Evolutionary conservation across 2,329 filamentous ascomycete genomes (phyloP).

Genomic region (Fusarium sp.): DNA sequence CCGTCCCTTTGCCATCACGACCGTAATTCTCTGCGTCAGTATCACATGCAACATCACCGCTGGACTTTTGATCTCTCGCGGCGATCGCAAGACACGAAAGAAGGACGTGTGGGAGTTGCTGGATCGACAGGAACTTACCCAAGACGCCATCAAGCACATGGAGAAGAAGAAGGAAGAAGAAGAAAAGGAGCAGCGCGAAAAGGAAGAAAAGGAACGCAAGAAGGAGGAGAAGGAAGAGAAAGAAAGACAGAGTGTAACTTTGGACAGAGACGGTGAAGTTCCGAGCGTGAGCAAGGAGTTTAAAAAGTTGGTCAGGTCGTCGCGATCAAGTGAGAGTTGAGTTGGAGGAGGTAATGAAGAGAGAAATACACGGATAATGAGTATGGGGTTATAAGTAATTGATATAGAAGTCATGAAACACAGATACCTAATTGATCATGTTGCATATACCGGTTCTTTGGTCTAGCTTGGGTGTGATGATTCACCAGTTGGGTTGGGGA

Average conservation of each 20-base stretch:
- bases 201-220: not conserved
- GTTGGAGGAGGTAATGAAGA: slow-evolving; percentile 1
- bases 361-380: slow-evolving; percentile 22
- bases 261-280: slow-evolving; percentile 24
- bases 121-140: slow-evolving; percentile 79
- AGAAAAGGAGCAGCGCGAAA: slow-evolving; percentile 32
- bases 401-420: slow-evolving; percentile 21
- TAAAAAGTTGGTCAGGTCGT: slow-evolving; percentile 26
- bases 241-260: not conserved
- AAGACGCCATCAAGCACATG: slow-evolving; percentile 63
- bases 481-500: not conserved
- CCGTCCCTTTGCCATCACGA: slow-evolving; percentile 78
- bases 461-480: not conserved
- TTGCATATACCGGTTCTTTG: not conserved
- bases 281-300: slow-evolving; percentile 26
- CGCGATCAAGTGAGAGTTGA: not conserved
- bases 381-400: slow-evolving; percentile 13
- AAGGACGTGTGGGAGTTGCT: slow-evolving; percentile 85
- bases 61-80: slow-evolving; percentile 79
- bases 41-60: slow-evolving; percentile 82
- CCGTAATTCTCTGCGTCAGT: slow-evolving; percentile 81
- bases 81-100: slow-evolving; percentile 81
- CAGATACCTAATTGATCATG: not conserved
- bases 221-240: slow-evolving; percentile 1
- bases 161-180: slow-evolving; percentile 55